A percentile compares a stretch with the other conserved stretches of the same genome.
phyloP scores from a whole-genome alignment of 2,329 filamentous ascomycete species.

The Nothophaeocryptopus gaeumannii region DNA sequence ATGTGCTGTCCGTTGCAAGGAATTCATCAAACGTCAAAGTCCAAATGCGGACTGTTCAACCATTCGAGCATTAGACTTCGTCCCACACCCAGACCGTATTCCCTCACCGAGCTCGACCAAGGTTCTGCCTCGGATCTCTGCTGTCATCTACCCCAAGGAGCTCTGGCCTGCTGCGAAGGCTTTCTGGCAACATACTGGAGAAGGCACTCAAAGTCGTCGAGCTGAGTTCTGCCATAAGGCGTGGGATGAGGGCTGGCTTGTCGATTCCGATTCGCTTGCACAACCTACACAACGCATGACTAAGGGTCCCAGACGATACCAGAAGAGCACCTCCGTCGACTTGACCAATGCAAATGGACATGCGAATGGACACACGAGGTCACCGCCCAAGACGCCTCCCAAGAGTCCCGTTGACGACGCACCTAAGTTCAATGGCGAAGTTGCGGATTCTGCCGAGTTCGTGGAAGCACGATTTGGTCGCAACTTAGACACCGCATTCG shows the following conservation, averaged over 20 bases:
- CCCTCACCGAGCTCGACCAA: slow-evolving; percentile 40
- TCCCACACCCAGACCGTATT: slow-evolving; percentile 56
- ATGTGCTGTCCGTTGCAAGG: slow-evolving; percentile 68
- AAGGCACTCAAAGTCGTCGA: slow-evolving; percentile 84
- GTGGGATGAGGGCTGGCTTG: slow-evolving; percentile 66
- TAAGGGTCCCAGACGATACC: slow-evolving; percentile 80
- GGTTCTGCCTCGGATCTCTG: slow-evolving; percentile 46
- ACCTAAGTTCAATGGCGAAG: slow-evolving; percentile 29
- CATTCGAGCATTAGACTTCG: slow-evolving; percentile 60
- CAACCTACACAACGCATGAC: slow-evolving; percentile 40
- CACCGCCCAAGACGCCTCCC: slow-evolving; percentile 11
- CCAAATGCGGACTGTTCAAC: slow-evolving; percentile 50
- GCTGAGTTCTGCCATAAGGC: slow-evolving; percentile 84
- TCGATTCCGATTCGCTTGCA: slow-evolving; percentile 45
- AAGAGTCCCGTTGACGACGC: slow-evolving; percentile 15
- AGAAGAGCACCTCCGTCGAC: slow-evolving; percentile 58
- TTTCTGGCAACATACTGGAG: slow-evolving; percentile 96
- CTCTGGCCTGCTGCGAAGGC: slow-evolving; percentile 75
- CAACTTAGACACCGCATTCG: slow-evolving; percentile 77
- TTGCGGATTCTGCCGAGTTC: slow-evolving; percentile 71
- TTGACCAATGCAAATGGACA: slow-evolving; percentile 22
- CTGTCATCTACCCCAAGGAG: slow-evolving; percentile 66
- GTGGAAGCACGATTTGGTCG: slow-evolving; percentile 92
- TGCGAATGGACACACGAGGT: slow-evolving; percentile 17
- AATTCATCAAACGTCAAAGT: slow-evolving; percentile 66